phyloP scores from a whole-genome alignment of 2,329 filamentous ascomycete species.

The Rhynchosporium secalis region DNA sequence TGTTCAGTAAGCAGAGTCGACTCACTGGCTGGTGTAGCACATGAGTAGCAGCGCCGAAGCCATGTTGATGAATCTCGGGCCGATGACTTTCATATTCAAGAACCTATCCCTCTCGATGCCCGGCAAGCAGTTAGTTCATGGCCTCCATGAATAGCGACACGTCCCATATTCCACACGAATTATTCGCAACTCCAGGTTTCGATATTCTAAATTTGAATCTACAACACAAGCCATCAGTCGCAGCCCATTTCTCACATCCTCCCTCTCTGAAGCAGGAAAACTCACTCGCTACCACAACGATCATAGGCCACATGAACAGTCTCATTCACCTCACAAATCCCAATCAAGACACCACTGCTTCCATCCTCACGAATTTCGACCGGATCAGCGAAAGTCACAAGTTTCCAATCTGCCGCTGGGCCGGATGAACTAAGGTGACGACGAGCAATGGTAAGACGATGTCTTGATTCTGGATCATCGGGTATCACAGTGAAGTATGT shows the following conservation, averaged over 20 bases:
- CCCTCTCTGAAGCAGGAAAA: neutral
- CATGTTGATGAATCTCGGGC: constrained; percentile 35
- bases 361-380: constrained; percentile 33
- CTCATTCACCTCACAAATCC: constrained; percentile 32
- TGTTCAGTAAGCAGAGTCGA: neutral
- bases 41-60: constrained; percentile 32
- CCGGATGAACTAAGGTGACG: neutral
- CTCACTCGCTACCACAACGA: constrained; percentile 34
- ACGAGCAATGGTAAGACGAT: constrained; percentile 27
- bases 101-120: constrained; percentile 25
- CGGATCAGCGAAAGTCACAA: constrained; percentile 31
- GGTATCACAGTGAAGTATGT: constrained; percentile 27
- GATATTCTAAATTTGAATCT: constrained; percentile 32
- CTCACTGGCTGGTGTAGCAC: constrained; percentile 35
- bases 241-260: neutral
- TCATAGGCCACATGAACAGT: constrained; percentile 35
- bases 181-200: neutral
- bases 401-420: constrained; percentile 23
- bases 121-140: constrained; percentile 17
- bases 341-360: constrained; percentile 33
- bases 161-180: constrained; percentile 22
- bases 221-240: neutral
- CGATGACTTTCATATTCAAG: constrained; percentile 31
- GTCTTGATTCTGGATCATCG: constrained; percentile 9
- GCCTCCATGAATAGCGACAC: neutral